Base-by-base conservation (phyloP, 202 grass and related monocot species). In the Carex arenaria region DNA sequence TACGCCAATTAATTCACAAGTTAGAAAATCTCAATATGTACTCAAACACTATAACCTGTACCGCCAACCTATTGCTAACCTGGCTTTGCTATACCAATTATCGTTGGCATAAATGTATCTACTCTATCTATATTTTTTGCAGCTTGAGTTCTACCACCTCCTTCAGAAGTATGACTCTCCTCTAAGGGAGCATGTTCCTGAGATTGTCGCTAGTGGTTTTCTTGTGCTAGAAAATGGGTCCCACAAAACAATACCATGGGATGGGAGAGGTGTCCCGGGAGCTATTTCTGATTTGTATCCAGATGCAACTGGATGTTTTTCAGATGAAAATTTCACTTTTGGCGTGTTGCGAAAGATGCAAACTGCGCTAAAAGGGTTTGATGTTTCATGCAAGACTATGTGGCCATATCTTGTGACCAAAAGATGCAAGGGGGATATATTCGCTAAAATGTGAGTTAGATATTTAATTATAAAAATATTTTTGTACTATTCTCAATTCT, bases 401-500 rank as follows among this genome's bases (percentile, higher is more conserved):
- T 98, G 92, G 87, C 96, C 96, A 61, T 98, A 98, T 81, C 91
- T 98, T 70, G 91, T 98, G 62, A 98, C 88, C 5, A 98, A 85
- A 86, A 95, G 90, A 86, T 95, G 96, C 72, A 93, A 86, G 83
- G 96, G 96, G 70, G 88, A 93, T 86, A 98, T 98, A 63, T 98
- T 98, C 89, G 96, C 89, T 87, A 85, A 63, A 38, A 54, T 93
- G 96, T 95, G 91, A 93, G 93, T 88, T 81, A 43, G 40, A n/a
- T 87, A 73, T 47, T n/a, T 57, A 19, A 78, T 59, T 78, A 59
- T 56, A 19, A 59, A 75, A 78, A n/a, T 78, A 59, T 12, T 78
- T 38, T 0, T 34, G 15, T 59, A 59, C 17, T 54, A 59, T 38
- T 77, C 51, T 59, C 73, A 53, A 38, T 78, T 78, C 17, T 60